Conservation (phyloP, 148 eudicot species). For the Rheum nobile region DNA sequence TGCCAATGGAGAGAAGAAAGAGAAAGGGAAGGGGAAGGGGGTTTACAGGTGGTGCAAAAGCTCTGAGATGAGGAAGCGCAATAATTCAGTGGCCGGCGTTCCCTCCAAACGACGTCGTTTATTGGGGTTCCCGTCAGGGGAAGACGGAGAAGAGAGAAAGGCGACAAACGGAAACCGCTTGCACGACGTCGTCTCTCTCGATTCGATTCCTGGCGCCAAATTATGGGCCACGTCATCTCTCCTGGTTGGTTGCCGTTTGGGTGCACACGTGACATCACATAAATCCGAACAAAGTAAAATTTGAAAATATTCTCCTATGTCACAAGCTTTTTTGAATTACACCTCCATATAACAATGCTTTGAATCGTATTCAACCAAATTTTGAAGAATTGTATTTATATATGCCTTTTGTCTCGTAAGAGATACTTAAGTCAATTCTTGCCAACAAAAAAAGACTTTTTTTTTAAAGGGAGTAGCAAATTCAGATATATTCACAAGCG, state of each 20-base stretch:
- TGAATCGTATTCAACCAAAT: no score
- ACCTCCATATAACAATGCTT: no score
- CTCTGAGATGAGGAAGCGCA: not conserved
- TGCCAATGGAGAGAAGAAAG: not conserved
- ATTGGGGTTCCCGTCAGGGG: not conserved
- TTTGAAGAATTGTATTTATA: no score
- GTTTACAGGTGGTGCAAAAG: not conserved
- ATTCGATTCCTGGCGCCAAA: constrained; percentile 1
- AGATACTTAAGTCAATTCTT: no score
- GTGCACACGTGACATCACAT: not conserved
- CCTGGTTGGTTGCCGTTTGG: not conserved
- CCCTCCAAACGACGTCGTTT: not conserved
- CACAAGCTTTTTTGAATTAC: no score
- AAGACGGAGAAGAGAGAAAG: not conserved
- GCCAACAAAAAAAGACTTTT: no score
- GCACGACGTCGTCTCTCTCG: not conserved
- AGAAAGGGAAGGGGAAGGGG: not conserved
- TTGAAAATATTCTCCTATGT: no score
- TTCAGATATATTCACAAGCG: no score
- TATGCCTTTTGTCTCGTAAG: no score
- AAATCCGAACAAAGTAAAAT: no score
- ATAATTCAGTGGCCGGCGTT: not conserved
- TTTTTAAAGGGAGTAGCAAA: no score
- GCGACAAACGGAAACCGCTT: not conserved
- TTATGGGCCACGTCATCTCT: not conserved